These are phyloP conservation scores for Curvularia sp. DNA, from an alignment of 2,329 filamentous ascomycete genomes.

Conservation along the genomic window DNA sequence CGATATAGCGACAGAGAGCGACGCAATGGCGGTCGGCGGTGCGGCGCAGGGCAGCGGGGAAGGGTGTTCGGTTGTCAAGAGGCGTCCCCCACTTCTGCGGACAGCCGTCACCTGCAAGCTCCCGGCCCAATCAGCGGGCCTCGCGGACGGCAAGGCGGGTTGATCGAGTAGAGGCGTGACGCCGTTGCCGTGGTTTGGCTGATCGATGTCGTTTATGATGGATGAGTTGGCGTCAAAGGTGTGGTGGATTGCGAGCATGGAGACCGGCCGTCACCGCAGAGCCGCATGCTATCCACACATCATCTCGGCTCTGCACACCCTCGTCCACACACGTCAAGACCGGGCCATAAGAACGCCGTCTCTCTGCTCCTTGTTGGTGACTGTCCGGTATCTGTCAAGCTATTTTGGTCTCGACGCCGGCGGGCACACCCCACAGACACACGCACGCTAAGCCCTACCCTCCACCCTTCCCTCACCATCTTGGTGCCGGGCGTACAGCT, in stretches of 20 bases:
- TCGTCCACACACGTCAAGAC: neutral
- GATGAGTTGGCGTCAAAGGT: constrained; percentile 9
- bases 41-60: constrained; percentile 18
- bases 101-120: constrained; percentile 15
- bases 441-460: constrained; percentile 22
- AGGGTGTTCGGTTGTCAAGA: constrained; percentile 15
- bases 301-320: neutral
- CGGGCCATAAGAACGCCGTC: constrained; percentile 3
- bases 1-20: constrained; percentile 9
- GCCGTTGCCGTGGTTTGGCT: constrained; percentile 8
- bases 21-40: constrained; percentile 22
- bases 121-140: constrained; percentile 14
- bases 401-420: neutral
- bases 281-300: constrained; percentile 12
- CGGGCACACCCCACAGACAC: constrained; percentile 8
- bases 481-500: constrained; percentile 11
- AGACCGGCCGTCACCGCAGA: constrained; percentile 17
- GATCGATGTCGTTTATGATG: constrained; percentile 11
- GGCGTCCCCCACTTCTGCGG: constrained; percentile 18
- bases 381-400: neutral
- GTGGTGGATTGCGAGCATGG: neutral
- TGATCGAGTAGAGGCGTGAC: constrained; percentile 7
- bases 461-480: constrained; percentile 6
- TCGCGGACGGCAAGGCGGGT: constrained; percentile 2
- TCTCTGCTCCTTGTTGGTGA: neutral